Conservation (phyloP, 306 rosid species). For the Quercus dentata region DNA sequence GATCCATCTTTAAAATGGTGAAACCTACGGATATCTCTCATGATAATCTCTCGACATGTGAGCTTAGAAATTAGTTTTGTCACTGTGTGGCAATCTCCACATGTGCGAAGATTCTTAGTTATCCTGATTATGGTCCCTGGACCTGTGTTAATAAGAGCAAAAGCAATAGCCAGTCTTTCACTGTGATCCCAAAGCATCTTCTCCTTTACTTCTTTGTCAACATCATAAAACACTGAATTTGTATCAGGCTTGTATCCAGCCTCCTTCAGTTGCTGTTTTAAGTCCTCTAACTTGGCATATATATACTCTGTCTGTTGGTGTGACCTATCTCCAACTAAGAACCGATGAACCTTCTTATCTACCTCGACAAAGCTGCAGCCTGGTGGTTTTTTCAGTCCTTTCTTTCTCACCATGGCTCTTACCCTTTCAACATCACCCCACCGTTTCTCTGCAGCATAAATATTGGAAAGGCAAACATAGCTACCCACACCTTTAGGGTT, state of each 20-base stretch:
- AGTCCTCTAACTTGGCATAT: conserved; percentile 39
- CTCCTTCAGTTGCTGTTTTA: conserved; percentile 47
- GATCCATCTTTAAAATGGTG: conserved; percentile 51
- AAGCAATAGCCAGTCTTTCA: conserved; percentile 58
- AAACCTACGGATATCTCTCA: conserved; percentile 58
- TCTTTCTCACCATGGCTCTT: conserved; percentile 40
- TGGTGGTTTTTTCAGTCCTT: conserved; percentile 46
- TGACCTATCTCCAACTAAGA: conserved; percentile 51
- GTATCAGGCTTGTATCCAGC: conserved; percentile 64
- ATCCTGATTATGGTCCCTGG: conserved; percentile 50
- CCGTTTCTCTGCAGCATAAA: conserved; percentile 54
- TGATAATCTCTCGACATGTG: conserved; percentile 37
- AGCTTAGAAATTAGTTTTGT: conserved; percentile 49
- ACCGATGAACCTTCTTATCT: conserved; percentile 52
- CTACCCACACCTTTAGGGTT: conserved; percentile 51
- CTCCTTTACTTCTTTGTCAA: conserved; percentile 54
- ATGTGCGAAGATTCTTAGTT: conserved; percentile 59
- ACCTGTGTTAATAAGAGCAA: conserved; percentile 45
- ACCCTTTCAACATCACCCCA: conserved; percentile 60
- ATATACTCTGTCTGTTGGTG: conserved; percentile 45
- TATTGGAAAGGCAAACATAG: conserved; percentile 62
- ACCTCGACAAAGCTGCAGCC: conserved; percentile 56
- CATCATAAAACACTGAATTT: conserved; percentile 52
- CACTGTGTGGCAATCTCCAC: conserved; percentile 55
- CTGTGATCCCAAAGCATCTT: conserved; percentile 66